A percentile compares a stretch with the other conserved stretches of the same genome.
Conservation (phyloP, 345 rosid genomes). For the Geranium brycei region DNA sequence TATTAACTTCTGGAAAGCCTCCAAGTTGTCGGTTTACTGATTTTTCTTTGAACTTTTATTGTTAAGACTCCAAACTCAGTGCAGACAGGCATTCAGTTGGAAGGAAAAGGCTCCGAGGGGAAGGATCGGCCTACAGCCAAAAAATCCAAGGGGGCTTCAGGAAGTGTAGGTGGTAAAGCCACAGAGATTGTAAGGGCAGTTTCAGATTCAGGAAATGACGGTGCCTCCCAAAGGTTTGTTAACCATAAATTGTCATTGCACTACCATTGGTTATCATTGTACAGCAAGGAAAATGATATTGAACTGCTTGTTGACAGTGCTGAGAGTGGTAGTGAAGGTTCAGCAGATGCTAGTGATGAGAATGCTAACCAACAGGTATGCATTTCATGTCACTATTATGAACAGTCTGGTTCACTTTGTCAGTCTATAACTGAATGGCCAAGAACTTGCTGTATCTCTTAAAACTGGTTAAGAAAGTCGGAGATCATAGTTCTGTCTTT, state of each 20-base stretch:
- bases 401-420: not conserved
- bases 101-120: slow-evolving; percentile 34
- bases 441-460: too few relatives aligned
- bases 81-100: slow-evolving; percentile 32
- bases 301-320: slow-evolving; percentile 35
- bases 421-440: too few relatives aligned
- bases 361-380: slow-evolving; percentile 55
- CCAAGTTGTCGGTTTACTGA: not conserved
- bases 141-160: slow-evolving; percentile 48
- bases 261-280: not conserved
- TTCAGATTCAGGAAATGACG: slow-evolving; percentile 90
- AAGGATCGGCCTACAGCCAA: slow-evolving; percentile 53
- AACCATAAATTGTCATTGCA: not conserved
- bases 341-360: slow-evolving; percentile 77
- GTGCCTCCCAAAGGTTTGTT: slow-evolving; percentile 60
- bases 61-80: slow-evolving; percentile 42
- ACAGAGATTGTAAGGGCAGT: slow-evolving; percentile 47
- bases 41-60: slow-evolving; percentile 1
- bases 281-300: not conserved
- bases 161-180: slow-evolving; percentile 30
- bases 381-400: not conserved
- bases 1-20: not conserved
- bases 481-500: too few relatives aligned
- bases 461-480: too few relatives aligned
- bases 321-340: slow-evolving; percentile 84